These are phyloP conservation scores for Hypoxylon sp. DNA, from an alignment of 2,329 filamentous ascomycete species.

Conservation along the genomic window DNA sequence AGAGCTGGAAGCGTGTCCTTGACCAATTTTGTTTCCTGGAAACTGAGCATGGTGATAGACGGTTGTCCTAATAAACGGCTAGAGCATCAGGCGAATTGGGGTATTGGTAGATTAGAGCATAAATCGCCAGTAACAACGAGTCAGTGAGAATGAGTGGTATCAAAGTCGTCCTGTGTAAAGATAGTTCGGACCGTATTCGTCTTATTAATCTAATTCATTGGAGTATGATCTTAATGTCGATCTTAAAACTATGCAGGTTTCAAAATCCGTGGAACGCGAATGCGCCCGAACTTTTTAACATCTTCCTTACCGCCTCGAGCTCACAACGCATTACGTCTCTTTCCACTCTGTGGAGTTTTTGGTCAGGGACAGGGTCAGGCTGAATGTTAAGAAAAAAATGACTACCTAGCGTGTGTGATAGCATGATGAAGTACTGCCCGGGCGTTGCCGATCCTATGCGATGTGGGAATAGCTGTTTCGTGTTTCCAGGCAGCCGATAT, in stretches of 20 bases:
- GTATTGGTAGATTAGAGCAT: background rate
- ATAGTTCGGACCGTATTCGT: slow-evolving; percentile 3
- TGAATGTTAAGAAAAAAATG: slow-evolving; percentile 30
- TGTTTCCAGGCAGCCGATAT: slow-evolving; percentile 17
- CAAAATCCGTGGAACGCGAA: slow-evolving; percentile 22
- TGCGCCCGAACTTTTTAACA: slow-evolving; percentile 25
- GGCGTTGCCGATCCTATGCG: slow-evolving; percentile 30
- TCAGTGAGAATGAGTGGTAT: background rate
- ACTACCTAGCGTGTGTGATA: slow-evolving; percentile 22
- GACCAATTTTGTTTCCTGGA: slow-evolving; percentile 74
- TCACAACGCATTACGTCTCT: slow-evolving; percentile 20
- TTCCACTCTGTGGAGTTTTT: slow-evolving; percentile 29
- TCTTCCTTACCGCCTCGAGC: slow-evolving; percentile 32
- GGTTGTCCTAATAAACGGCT: slow-evolving; percentile 12
- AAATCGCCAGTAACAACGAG: background rate
- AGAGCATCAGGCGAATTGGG: background rate
- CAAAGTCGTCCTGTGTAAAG: slow-evolving; percentile 4
- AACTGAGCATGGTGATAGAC: slow-evolving; percentile 57
- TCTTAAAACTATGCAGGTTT: slow-evolving; percentile 31
- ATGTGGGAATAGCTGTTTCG: slow-evolving; percentile 5
- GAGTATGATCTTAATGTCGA: slow-evolving; percentile 19
- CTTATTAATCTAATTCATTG: slow-evolving; percentile 13
- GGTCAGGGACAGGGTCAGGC: slow-evolving; percentile 24
- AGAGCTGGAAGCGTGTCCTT: slow-evolving; percentile 79
- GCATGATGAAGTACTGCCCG: slow-evolving; percentile 28